Evolutionary conservation across 106 monocot species (phyloP).

Genomic region (Vanilla planifolia): DNA sequence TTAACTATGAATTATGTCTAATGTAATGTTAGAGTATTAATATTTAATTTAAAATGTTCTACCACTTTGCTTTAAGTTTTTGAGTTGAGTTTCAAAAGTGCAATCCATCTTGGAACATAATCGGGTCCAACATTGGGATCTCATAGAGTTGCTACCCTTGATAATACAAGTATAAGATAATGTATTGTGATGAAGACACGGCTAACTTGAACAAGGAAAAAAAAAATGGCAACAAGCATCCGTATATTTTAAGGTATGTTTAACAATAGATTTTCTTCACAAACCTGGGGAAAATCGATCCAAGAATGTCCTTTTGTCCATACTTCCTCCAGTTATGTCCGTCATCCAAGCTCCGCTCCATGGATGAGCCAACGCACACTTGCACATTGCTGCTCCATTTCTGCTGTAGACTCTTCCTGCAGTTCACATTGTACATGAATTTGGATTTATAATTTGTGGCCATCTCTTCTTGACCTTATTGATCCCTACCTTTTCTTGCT

Average conservation of each 20-base stretch:
- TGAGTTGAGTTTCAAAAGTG: too few species aligned
- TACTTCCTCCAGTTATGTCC: constrained; percentile 18
- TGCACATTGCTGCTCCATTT: constrained; percentile 25
- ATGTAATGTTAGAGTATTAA: too few species aligned
- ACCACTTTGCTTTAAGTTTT: too few species aligned
- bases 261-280: background rate
- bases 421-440: background rate
- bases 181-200: background rate
- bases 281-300: constrained; percentile 17
- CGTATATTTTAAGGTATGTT: background rate
- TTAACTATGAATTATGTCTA: too few species aligned
- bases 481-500: constrained; percentile 49
- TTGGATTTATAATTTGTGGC: background rate
- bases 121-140: too few species aligned
- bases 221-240: background rate
- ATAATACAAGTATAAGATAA: too few species aligned
- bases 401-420: constrained; percentile 27
- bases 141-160: too few species aligned
- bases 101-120: background rate
- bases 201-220: background rate
- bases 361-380: background rate
- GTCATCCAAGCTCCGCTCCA: constrained; percentile 5
- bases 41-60: too few species aligned
- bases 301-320: constrained; percentile 21
- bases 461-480: background rate